phyloP scores from a whole-genome alignment of 441 rosid genomes.

The Melastoma candidum region DNA sequence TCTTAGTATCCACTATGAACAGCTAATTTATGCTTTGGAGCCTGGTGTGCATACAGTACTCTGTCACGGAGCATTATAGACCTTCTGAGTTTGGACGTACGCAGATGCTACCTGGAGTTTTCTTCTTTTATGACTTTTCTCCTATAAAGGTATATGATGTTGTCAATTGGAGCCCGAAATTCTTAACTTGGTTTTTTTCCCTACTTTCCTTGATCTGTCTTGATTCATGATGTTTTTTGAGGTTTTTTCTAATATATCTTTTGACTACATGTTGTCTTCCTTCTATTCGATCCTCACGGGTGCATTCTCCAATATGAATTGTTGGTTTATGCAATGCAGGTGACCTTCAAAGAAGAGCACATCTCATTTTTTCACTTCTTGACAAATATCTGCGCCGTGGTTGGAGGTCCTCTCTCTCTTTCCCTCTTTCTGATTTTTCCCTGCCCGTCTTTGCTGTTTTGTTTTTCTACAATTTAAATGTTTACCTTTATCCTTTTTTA shows the following conservation, averaged over 20 bases:
- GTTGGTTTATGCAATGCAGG: constrained; percentile 23
- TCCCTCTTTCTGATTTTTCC: constrained; percentile 4
- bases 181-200: no score
- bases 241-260: no score
- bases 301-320: no score
- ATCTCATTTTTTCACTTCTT: constrained; percentile 31
- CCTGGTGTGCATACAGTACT: constrained; percentile 11
- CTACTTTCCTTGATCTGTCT: no score
- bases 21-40: neutral
- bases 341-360: constrained; percentile 31
- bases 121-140: constrained; percentile 17
- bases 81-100: constrained; percentile 13
- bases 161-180: no score
- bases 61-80: constrained; percentile 19
- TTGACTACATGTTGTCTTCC: no score
- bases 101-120: constrained; percentile 14
- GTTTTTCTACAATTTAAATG: neutral
- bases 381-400: constrained; percentile 32
- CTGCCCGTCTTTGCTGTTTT: neutral
- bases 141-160: constrained; percentile 16
- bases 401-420: constrained; percentile 26
- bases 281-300: no score
- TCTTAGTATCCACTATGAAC: neutral
- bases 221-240: no score
- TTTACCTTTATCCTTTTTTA: no score